Base-by-base conservation (phyloP, 2,329 filamentous ascomycete species). In the Sclerotinia borealis region DNA sequence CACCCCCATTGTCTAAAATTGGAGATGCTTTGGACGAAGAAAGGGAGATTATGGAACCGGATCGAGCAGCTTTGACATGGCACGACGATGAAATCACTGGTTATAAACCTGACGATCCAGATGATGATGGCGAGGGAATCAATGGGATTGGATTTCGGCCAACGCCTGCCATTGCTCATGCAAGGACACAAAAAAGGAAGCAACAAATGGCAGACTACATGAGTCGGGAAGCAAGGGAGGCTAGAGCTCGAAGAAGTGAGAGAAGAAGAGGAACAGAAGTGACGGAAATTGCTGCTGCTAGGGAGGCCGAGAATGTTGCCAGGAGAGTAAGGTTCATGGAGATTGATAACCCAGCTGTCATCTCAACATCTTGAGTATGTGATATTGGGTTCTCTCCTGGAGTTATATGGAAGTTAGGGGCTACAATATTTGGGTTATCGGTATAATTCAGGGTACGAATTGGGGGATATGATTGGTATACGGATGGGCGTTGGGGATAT, bases 91-190 rank as follows among this genome's bases (percentile, higher is more conserved):
- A 88, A 71, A 88, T 89, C 65, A 88, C 86, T 1, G 79, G 87
- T 34, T 86, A 88, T 72, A 83, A 87, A 68, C 83, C 85, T 0
- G 78, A 85, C 47, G 86, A 88, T 70, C 80, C 83, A 66, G 85
- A 89, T 66, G 86, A 89, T 69, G 86, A 89, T 70, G 86, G 86
- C 58, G 83, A 82, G 4, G 86, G 86, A 27, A 84, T 89, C 70
- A 88, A 89, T 72, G 86, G 86, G 6, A 84, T 89, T 65, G 86
- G 86, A 0, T 89, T 88, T 75, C 84, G 81, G 69, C 85, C 86
- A 2, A 87, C 85, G 0, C 79, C 85, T 7, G 84, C 84, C 25
- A 78, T 87, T 50, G 85, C 85, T 8, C 80, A 84, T 63, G 80
- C 81, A 5, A 79, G 85, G 22, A 77, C 80, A 2, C 78, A 83